Evolutionary conservation across 2,329 filamentous ascomycete species (phyloP).

Genomic region (Scortechinia acanthostroma): DNA sequence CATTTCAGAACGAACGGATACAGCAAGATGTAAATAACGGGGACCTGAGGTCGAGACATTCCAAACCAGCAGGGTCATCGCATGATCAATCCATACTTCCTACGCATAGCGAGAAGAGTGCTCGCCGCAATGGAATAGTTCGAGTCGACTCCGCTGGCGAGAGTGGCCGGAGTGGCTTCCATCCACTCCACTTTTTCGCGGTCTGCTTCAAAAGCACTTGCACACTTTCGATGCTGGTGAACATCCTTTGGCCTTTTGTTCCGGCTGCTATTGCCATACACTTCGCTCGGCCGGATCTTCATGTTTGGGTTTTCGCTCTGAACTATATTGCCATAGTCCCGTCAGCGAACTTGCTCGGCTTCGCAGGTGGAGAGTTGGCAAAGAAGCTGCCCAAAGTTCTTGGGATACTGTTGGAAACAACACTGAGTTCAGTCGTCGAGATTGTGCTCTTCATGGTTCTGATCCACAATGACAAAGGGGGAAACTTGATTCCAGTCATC

Average conservation of each 20-base stretch:
- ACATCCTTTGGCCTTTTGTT: slow-evolving; percentile 38
- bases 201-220: slow-evolving; percentile 34
- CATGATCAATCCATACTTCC: background rate
- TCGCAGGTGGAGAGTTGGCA: slow-evolving; percentile 49
- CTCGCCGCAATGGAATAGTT: background rate
- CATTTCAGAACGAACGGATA: too few species aligned
- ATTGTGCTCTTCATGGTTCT: slow-evolving; percentile 64
- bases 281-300: slow-evolving; percentile 16
- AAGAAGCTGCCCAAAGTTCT: slow-evolving; percentile 59
- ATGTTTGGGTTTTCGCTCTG: slow-evolving; percentile 34
- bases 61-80: too few species aligned
- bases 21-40: too few species aligned
- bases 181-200: slow-evolving; percentile 27
- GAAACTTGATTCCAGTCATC: slow-evolving; percentile 44
- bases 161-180: slow-evolving; percentile 32
- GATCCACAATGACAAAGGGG: slow-evolving; percentile 27
- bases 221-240: slow-evolving; percentile 33
- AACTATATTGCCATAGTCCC: slow-evolving; percentile 41
- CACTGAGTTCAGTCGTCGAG: slow-evolving; percentile 58
- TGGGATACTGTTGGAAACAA: slow-evolving; percentile 38
- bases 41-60: too few species aligned
- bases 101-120: background rate
- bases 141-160: slow-evolving; percentile 19
- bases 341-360: slow-evolving; percentile 37
- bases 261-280: slow-evolving; percentile 33